Evolutionary conservation across 169 alveolate species (phyloP).

Genomic region (Plasmodium fragile): DNA sequence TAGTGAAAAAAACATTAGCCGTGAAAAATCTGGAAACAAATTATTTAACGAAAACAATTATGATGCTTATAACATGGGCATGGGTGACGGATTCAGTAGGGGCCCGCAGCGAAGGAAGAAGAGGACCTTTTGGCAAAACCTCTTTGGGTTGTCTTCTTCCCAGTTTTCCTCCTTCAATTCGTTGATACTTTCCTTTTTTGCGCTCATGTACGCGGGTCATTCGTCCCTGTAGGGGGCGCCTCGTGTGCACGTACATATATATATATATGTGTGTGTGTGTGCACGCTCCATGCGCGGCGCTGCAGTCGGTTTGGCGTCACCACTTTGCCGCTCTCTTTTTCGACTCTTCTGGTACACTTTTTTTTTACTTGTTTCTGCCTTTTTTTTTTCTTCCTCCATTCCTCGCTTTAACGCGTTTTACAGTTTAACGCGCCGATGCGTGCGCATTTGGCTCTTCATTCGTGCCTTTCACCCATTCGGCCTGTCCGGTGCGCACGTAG

Average conservation of each 20-base stretch:
- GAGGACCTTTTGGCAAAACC: constrained; percentile 53
- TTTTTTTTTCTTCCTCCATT: background rate
- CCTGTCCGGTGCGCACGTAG: background rate
- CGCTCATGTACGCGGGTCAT: background rate
- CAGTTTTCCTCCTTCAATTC: background rate
- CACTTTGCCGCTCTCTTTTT: background rate
- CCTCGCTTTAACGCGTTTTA: background rate
- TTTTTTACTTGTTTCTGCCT: background rate
- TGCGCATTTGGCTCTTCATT: background rate
- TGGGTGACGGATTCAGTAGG: background rate
- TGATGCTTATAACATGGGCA: constrained; percentile 7
- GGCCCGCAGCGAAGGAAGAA: background rate
- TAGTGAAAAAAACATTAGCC: background rate
- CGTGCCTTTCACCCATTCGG: background rate
- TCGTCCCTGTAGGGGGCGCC: background rate
- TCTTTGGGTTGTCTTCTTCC: constrained; percentile 61
- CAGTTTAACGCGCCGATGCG: background rate
- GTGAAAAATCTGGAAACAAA: background rate
- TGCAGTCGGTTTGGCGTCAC: background rate
- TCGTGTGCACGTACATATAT: background rate
- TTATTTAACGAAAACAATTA: background rate
- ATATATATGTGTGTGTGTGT: background rate
- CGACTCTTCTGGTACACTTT: background rate
- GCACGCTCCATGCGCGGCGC: background rate
- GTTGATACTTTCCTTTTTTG: constrained; percentile 4